Conservation (phyloP, 148 eudicot species). For the Rhododendron griersonianum region DNA sequence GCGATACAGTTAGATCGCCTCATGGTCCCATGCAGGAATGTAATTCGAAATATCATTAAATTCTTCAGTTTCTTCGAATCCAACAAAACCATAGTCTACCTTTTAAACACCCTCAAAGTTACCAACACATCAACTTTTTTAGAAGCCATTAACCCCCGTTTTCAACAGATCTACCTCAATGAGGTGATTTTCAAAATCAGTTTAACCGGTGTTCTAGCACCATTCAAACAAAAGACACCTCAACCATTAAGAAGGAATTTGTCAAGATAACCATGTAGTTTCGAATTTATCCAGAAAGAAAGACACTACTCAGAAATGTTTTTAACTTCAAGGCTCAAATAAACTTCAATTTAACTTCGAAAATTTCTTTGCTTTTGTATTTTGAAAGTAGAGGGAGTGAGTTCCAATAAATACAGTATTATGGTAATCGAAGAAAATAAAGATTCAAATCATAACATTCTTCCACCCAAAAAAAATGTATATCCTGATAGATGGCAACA, state of each 20-base stretch:
- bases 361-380: not conserved
- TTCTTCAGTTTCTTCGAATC: not conserved
- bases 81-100: not conserved
- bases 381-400: too few relatives aligned
- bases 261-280: not conserved
- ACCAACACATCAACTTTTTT: too few relatives aligned
- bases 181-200: not conserved
- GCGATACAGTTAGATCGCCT: not conserved
- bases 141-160: not conserved
- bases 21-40: not conserved
- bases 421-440: too few relatives aligned
- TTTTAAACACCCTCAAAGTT: too few relatives aligned
- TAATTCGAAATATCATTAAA: not conserved
- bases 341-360: not conserved
- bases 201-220: not conserved
- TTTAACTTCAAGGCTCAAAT: not conserved
- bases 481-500: not conserved
- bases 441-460: too few relatives aligned
- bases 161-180: not conserved
- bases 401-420: too few relatives aligned
- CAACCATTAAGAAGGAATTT: not conserved
- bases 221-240: not conserved
- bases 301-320: not conserved
- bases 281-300: not conserved
- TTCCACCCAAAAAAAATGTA: not conserved